phyloP scores from a whole-genome alignment of 2,329 filamentous ascomycete species.

The Fusarium ramigenum region DNA sequence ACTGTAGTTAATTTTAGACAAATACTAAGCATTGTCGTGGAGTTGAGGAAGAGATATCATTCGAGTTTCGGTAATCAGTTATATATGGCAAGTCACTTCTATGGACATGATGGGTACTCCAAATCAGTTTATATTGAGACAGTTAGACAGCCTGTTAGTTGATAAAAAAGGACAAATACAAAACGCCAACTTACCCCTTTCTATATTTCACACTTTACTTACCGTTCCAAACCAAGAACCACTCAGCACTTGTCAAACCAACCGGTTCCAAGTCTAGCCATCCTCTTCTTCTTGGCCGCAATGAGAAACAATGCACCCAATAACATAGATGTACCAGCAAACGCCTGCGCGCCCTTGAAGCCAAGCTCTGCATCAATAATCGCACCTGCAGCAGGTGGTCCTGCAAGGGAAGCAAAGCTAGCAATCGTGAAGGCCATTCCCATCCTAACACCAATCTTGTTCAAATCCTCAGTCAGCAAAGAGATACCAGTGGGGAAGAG shows the following conservation, averaged over 20 bases:
- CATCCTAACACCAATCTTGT: constrained; percentile 63
- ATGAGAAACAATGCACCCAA: constrained; percentile 53
- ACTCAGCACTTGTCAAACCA: constrained; percentile 52
- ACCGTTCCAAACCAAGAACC: neutral
- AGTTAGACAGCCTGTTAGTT: neutral
- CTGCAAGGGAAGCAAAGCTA: constrained; percentile 62
- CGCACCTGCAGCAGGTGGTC: constrained; percentile 61
- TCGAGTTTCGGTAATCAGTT: neutral
- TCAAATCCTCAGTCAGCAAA: constrained; percentile 61
- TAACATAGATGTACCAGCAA: constrained; percentile 55
- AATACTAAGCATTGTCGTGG: neutral
- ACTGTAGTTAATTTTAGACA: neutral
- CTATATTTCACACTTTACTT: neutral
- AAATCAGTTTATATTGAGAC: neutral
- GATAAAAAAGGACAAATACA: neutral
- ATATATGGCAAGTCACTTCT: neutral
- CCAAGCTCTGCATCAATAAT: constrained; percentile 56
- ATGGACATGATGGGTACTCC: neutral
- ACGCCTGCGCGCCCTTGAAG: constrained; percentile 60
- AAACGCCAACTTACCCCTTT: neutral
- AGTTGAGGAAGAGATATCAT: neutral
- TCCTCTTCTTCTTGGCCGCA: constrained; percentile 51
- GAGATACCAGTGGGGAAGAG: constrained; percentile 70
- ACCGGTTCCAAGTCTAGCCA: constrained; percentile 49
- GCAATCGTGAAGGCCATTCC: constrained; percentile 68